Evolutionary conservation across 1,284 basidiomycete species (phyloP), one percentile per base, ranked within the genome.

Genomic region (Rhodofomes roseus): DNA sequence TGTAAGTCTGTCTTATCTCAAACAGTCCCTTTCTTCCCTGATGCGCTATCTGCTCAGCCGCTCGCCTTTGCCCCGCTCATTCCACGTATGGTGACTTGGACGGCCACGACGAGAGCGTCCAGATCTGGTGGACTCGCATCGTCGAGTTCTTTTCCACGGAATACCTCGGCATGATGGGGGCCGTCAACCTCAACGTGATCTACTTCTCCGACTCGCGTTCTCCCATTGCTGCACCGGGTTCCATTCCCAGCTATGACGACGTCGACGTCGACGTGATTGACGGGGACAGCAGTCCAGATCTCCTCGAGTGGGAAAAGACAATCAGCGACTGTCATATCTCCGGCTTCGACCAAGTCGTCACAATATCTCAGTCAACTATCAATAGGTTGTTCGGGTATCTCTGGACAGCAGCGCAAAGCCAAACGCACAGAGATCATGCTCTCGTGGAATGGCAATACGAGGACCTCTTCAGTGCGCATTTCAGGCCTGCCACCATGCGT

Each of bases 281-380:
- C 25, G 52, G 46, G 37, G 57, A 50, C n/a, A n/a, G n/a, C n/a
- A 44, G 54, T 46, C 12, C 54, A 52, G 57, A 12, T 23, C 25
- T 58, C 22, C 27, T 53, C 34, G 58, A 60, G 37, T 68, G 65
- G 62, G 63, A 63, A 34, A 65, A 71, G 59, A 65, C 65, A 18
- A 61, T 67, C 12, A 66, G 65, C 62, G 62, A 61, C 48, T 64
- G 65, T 43, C 60, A 66, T 57, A 67, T 69, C 62, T 58, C 54
- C 54, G 70, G 70, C 56, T 74, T 70, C 65, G 74, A 75, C 62
- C 64, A 71, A 54, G 63, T 74, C 63, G 63, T 61, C 37, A 70
- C 71, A 0, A 61, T 75, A 52, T 71, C 73, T 0, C 70, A 74
- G 55, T 62, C 62, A 1, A 68, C 72, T 1, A 66, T 74, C 63